Base-by-base conservation (phyloP, 2,329 filamentous ascomycete genomes). In the Colletotrichum theobromicola region DNA sequence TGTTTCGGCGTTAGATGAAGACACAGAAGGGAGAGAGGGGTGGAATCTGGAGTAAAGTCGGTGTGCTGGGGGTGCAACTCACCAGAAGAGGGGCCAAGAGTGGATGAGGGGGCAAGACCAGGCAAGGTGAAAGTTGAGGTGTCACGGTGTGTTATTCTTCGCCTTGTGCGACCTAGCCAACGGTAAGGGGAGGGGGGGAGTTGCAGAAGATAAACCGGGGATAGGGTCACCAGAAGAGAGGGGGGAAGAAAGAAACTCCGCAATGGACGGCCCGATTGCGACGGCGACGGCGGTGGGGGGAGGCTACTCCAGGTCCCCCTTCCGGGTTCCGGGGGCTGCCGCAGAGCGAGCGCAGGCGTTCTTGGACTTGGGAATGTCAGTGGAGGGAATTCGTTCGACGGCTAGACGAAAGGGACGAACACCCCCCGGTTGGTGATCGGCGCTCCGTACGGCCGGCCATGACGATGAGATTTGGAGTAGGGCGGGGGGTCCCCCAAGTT, bases 381-480 rank as follows among this genome's bases (percentile, higher is more conserved):
- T 71, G 67, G 62, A 72, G 68, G 68, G 62, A 50, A 57, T 63
- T 63, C 26, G 18, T 34, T 35, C 50, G 37, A 46, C 62, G 50
- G 58, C 35, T 34, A 53, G 63, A 66, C 63, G 42, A 53, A 66
- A 53, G 62, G 53, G 61, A 67, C 61, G 42, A 72, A 65, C 60
- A 34, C 28, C 68, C 55, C 53, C 72, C 55, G 67, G 42, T 35
- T 69, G 32, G 50, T 63, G 67, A 74, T 74, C 72, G 62, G 55
- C 67, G 62, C 63, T 67, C 67, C 62, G 62, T 71, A 71, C 62
- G 62, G 67, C 72, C 72, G 62, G 68, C 57, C 72, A 72, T 57
- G 62, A 55, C 68, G 72, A 63, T 13, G 46, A 37, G 24, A 30
- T 10, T 50, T 60, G 28, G 26, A 66, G 63, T 50, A 18, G 37